Evolutionary conservation across 306 rosid species (phyloP).

Genomic region (Castanospermum australe): DNA sequence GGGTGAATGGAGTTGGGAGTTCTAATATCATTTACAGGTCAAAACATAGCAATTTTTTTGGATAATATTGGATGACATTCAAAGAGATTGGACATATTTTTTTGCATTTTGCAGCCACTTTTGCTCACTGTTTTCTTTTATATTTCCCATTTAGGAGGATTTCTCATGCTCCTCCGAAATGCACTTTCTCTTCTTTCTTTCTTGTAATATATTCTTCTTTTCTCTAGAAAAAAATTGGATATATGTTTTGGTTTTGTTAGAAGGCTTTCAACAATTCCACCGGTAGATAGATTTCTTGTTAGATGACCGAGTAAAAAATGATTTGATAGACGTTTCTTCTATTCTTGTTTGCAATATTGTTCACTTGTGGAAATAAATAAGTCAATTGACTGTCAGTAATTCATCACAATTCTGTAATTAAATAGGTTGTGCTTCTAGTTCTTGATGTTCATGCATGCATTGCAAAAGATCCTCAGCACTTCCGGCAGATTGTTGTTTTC

Average conservation of each 20-base stretch:
- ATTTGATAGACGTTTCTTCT: background rate
- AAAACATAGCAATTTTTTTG: background rate
- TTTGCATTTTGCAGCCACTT: background rate
- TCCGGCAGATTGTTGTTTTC: conserved; percentile 79
- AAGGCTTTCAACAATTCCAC: background rate
- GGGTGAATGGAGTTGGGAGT: background rate
- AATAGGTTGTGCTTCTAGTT: conserved; percentile 94
- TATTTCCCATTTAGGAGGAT: background rate
- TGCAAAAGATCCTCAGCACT: conserved; percentile 83
- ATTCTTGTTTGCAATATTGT: conserved; percentile 12
- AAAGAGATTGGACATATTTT: background rate
- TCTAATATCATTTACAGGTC: background rate
- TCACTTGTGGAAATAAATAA: background rate
- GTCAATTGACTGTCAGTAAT: conserved; percentile 3
- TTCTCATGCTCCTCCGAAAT: background rate
- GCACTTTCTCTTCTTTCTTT: background rate
- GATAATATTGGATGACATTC: background rate
- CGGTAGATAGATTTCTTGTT: background rate
- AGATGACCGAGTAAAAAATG: background rate
- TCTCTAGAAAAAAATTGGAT: background rate
- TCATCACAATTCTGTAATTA: conserved; percentile 13
- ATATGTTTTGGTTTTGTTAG: background rate
- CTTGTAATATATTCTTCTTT: background rate
- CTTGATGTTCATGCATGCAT: conserved; percentile 96
- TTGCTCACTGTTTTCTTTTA: background rate